These are phyloP conservation scores for Salix caprea DNA, from an alignment of 345 rosid genomes.

Conservation along the genomic window DNA sequence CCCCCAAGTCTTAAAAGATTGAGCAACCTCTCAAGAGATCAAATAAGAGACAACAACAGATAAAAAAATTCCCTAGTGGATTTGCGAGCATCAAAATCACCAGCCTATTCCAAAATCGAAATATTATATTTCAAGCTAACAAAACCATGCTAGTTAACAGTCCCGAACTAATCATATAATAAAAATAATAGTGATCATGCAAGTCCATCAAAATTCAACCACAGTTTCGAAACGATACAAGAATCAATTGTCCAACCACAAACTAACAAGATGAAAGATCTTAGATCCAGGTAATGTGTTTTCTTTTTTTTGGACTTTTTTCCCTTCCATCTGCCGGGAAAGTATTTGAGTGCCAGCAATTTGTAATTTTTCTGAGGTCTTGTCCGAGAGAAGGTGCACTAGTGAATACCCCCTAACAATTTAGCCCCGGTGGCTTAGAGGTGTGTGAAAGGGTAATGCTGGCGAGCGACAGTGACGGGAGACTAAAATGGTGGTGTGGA, in stretches of 20 bases:
- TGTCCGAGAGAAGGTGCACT: no score
- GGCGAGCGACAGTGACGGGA: slow-evolving; percentile 23
- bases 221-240: not conserved
- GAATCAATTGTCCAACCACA: not conserved
- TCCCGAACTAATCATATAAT: no score
- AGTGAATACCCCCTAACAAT: no score
- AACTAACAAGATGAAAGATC: not conserved
- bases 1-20: no score
- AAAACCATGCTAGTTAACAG: no score
- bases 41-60: no score
- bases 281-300: not conserved
- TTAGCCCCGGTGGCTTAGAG: not conserved
- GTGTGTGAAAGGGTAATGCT: slow-evolving; percentile 19
- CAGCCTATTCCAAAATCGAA: no score
- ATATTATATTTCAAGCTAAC: no score
- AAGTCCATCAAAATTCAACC: not conserved
- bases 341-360: not conserved
- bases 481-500: slow-evolving; percentile 4
- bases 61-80: no score
- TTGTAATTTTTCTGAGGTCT: not conserved
- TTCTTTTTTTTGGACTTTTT: not conserved
- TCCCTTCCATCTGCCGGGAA: not conserved
- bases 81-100: no score
- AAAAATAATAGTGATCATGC: no score
- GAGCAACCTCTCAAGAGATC: no score